Conservation (phyloP, 192 early-diverging fungal species). For the Spizellomyces punctatus region DNA sequence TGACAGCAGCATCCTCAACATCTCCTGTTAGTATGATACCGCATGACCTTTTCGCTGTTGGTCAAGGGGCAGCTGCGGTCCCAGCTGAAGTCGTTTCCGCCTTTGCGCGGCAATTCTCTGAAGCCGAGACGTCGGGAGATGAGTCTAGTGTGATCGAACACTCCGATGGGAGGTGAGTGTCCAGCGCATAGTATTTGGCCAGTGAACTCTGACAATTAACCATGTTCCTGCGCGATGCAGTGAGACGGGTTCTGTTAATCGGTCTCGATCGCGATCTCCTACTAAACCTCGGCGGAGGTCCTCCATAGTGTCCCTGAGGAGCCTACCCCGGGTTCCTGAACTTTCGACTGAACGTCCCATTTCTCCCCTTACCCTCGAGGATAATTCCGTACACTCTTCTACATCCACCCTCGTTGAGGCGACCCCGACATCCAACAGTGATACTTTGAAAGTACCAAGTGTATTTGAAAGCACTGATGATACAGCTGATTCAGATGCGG, state of each 20-base stretch:
- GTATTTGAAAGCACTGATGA: neutral
- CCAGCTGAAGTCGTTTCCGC: neutral
- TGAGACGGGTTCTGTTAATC: neutral
- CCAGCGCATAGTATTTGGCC: no score
- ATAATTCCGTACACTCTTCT: slow-evolving; percentile 21
- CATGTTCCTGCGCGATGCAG: no score
- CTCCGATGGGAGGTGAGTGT: no score
- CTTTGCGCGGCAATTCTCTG: no score
- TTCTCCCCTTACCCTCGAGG: neutral
- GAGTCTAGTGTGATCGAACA: no score
- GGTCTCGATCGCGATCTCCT: slow-evolving; percentile 10
- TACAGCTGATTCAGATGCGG: slow-evolving; percentile 13
- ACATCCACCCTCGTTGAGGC: slow-evolving; percentile 21
- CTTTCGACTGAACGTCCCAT: no score
- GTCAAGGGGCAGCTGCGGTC: neutral
- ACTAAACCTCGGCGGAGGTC: slow-evolving; percentile 3
- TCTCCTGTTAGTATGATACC: neutral
- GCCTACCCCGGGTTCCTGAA: slow-evolving; percentile 7
- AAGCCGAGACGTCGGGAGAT: no score
- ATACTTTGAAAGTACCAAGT: neutral
- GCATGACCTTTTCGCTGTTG: neutral
- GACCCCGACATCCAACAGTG: neutral
- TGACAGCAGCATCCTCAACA: neutral
- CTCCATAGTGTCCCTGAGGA: slow-evolving; percentile 22
- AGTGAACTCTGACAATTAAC: no score